These are phyloP conservation scores for Penicillium olsonii DNA, from an alignment of 2,329 filamentous ascomycete genomes.

Conservation along the genomic window DNA sequence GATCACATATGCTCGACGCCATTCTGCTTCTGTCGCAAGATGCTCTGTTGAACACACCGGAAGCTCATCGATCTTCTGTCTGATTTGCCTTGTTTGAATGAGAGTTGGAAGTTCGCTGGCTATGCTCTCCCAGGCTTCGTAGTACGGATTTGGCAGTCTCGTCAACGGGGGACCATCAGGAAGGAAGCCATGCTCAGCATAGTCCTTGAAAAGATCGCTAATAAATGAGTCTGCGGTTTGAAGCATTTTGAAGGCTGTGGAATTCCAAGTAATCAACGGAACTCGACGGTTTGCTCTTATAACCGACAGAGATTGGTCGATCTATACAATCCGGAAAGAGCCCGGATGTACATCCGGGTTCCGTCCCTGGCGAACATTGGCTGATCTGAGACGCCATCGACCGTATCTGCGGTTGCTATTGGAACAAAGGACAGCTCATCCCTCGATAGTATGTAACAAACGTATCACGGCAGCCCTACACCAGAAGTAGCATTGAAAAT, in stretches of 20 bases:
- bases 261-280: neutral
- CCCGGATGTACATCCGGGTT: constrained; percentile 23
- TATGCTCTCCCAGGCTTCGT: constrained; percentile 85
- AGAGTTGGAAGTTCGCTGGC: constrained; percentile 75
- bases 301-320: neutral
- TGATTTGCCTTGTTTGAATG: constrained; percentile 73
- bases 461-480: too few species aligned
- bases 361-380: neutral
- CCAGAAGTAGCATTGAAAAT: too few species aligned
- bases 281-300: neutral
- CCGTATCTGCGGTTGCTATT: neutral
- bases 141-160: constrained; percentile 77
- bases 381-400: neutral
- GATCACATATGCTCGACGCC: constrained; percentile 78
- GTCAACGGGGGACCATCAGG: constrained; percentile 73
- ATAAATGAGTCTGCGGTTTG: constrained; percentile 43
- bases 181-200: constrained; percentile 78
- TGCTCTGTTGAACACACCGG: constrained; percentile 76
- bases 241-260: constrained; percentile 24
- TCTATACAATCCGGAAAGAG: constrained; percentile 24
- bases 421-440: neutral
- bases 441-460: too few species aligned
- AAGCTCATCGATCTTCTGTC: constrained; percentile 72
- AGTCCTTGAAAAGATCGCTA: constrained; percentile 67
- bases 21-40: constrained; percentile 78